Evolutionary conservation across 1,284 basidiomycete species (phyloP), one percentile per base, ranked within the genome.

Genomic region (Ceratobasidium sp.): DNA sequence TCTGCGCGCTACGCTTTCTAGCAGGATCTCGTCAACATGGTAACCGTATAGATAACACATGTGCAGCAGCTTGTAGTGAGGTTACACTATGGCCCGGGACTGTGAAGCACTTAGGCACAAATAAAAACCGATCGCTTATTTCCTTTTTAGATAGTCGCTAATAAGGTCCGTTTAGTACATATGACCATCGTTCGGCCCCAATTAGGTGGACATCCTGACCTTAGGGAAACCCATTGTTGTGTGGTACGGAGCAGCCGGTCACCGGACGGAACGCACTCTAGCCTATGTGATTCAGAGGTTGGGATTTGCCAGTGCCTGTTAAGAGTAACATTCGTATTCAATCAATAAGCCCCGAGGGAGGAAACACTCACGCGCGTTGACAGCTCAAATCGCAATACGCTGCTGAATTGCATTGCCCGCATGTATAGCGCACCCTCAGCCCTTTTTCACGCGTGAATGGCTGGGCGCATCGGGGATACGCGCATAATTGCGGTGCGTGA

Each of bases 221-320:
- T 43, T 8, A 43, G 40, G 6, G 40, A 43, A 11, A 11, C 8
- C 40, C 6, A 11, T 43, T 43, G 40, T 11, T 1, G 40, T 43
- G 40, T 43, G 40, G 40, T 43, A 11, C 9, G 40, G 9, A 43
- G 8, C 40, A 86, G 86, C 74, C 86, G 80, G 40, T 11, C 9
- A 51, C n/a, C n/a, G 49, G n/a, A 17, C 49, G 49, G 49, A 51
- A 51, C 17, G n/a, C 49, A 51, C 17, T 1, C 49, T 9, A 17
- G 49, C 49, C 49, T 46, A 32, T 66, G 64, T 7, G 64, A 66
- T 17, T 66, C 44, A 7, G 15, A n/a, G 15, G 64, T 49, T 32
- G n/a, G 64, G 15, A 66, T 7, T 5, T 13, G 4, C 64, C 64
- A 66, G 25, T 66, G 64, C 3, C 64, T 49, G 19, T 34, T 9